A percentile compares a stretch with the other conserved stretches of the same genome.
Conservation (phyloP, 2,329 filamentous ascomycete genomes). For the Endoconidiophora laricicola region DNA sequence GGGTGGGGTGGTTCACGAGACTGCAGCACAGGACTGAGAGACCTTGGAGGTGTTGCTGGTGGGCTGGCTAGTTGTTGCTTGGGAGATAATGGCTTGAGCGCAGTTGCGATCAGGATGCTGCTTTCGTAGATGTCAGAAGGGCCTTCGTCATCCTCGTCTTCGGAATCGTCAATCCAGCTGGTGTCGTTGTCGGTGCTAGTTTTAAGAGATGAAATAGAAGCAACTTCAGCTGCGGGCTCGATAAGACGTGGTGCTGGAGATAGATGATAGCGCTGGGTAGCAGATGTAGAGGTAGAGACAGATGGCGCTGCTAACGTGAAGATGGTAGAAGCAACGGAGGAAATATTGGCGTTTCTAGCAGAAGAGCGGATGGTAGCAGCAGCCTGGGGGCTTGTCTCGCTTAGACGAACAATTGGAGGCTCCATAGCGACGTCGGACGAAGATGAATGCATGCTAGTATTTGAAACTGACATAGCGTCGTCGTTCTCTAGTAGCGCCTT, state of each 20-base stretch:
- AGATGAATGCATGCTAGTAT: slow-evolving; percentile 1
- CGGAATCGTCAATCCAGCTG: slow-evolving; percentile 25
- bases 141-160: slow-evolving; percentile 19
- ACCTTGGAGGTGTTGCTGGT: slow-evolving; percentile 5
- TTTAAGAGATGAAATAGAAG: slow-evolving; percentile 8
- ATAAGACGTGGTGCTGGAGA: background rate
- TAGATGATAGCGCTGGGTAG: background rate
- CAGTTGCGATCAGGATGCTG: background rate
- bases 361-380: background rate
- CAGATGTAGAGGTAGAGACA: background rate
- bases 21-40: slow-evolving; percentile 2
- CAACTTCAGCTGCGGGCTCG: background rate
- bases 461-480: slow-evolving; percentile 7
- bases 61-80: slow-evolving; percentile 6
- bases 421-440: slow-evolving; percentile 6
- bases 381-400: background rate
- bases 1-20: background rate
- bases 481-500: background rate
- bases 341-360: background rate
- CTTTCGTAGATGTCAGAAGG: background rate
- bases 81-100: background rate
- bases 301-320: background rate
- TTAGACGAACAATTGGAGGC: slow-evolving; percentile 8
- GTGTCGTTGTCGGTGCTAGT: slow-evolving; percentile 14
- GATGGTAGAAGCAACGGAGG: background rate